phyloP scores from a whole-genome alignment of 805 yeast species.

The Danielia oregonensis region DNA sequence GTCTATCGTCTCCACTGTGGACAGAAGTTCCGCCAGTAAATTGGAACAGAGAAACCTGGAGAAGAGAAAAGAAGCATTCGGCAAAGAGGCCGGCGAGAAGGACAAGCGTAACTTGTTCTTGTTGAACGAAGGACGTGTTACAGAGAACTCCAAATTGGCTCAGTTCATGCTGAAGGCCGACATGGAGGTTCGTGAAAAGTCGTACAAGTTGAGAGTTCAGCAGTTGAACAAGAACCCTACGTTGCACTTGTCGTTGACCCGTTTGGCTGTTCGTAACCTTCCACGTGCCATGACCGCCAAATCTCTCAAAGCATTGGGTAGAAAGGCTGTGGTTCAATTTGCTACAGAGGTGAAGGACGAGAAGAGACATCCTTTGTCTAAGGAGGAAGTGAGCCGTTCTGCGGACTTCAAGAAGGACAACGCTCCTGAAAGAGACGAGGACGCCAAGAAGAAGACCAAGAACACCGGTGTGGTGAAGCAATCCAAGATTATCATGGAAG shows the following conservation, averaged over 20 bases:
- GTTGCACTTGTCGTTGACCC: conserved; percentile 86
- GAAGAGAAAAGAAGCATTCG: conserved; percentile 70
- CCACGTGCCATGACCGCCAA: conserved; percentile 91
- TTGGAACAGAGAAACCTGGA: conserved; percentile 70
- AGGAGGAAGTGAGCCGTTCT: conserved; percentile 85
- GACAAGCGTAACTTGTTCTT: conserved; percentile 84
- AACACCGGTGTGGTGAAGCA: conserved; percentile 90
- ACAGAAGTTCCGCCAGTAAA: conserved; percentile 73
- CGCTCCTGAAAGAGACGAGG: conserved; percentile 20
- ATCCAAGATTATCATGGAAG: conserved; percentile 89
- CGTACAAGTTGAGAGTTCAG: conserved; percentile 79
- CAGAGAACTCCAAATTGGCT: conserved; percentile 76
- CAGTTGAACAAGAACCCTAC: conserved; percentile 90
- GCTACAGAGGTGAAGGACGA: conserved; percentile 81
- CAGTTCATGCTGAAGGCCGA: conserved; percentile 64
- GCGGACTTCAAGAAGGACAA: conserved; percentile 55
- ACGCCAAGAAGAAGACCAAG: conserved; percentile 55
- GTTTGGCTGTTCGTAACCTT: conserved; percentile 89
- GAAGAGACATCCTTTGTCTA: conserved; percentile 76
- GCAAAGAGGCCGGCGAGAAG: conserved; percentile 73
- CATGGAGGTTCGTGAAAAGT: conserved; percentile 82
- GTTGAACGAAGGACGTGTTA: conserved; percentile 90
- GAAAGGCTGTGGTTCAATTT: conserved; percentile 91
- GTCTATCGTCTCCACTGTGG: conserved; percentile 80
- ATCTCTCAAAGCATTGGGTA: conserved; percentile 84